Percentiles rank a stretch among this genome's conserved stretches.
These are phyloP conservation scores for Penicillium sp. DNA, from an alignment of 2,329 filamentous ascomycete genomes.

Conservation along the genomic window DNA sequence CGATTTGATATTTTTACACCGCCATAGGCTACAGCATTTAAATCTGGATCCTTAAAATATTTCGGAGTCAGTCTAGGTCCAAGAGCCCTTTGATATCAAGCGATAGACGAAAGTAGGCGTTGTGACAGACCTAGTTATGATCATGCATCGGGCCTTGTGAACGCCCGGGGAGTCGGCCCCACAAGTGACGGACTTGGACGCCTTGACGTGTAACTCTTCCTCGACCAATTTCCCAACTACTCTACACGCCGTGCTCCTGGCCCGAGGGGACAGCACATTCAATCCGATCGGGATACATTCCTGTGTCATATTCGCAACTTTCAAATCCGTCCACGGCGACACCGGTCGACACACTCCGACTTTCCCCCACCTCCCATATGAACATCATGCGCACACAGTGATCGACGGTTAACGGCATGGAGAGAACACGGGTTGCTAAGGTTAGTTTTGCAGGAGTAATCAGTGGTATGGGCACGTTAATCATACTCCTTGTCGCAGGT, in stretches of 20 bases:
- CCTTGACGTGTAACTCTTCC: slow-evolving; percentile 8
- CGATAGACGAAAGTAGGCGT: background rate
- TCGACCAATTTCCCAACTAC: background rate
- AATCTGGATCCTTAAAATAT: background rate
- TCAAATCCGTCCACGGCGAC: background rate
- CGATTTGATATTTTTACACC: background rate
- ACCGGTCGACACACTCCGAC: background rate
- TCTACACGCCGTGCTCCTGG: background rate
- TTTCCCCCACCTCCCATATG: slow-evolving; percentile 25
- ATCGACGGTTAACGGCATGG: slow-evolving; percentile 35
- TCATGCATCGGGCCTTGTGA: slow-evolving; percentile 2
- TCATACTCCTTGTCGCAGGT: slow-evolving; percentile 31
- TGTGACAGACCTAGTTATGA: background rate
- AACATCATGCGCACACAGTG: slow-evolving; percentile 31
- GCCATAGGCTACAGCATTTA: background rate
- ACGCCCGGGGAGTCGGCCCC: slow-evolving; percentile 4
- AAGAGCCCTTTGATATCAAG: background rate
- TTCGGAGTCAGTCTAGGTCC: background rate
- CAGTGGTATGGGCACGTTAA: background rate
- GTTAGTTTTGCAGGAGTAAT: slow-evolving; percentile 19
- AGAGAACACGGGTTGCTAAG: slow-evolving; percentile 44
- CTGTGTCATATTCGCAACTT: background rate
- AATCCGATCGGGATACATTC: background rate
- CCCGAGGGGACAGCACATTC: background rate
- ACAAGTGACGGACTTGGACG: slow-evolving; percentile 5